These are phyloP conservation scores for Sindora glabra DNA, from an alignment of 306 rosid genomes.

Conservation along the genomic window DNA sequence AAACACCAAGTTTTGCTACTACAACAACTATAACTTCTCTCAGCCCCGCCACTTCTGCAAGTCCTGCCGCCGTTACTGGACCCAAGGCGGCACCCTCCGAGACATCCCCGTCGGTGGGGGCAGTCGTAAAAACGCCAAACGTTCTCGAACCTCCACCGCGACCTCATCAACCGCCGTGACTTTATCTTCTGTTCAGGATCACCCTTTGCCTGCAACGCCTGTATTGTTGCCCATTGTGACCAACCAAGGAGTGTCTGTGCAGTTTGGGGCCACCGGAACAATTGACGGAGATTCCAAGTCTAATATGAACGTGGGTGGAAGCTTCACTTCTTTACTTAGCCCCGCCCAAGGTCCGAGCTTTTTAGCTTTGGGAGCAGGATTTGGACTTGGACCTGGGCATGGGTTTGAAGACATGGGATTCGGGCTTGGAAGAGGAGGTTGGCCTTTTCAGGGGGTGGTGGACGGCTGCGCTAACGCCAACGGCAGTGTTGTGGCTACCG, in stretches of 20 bases:
- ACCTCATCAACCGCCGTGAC: not conserved
- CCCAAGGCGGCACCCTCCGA: constrained; percentile 94
- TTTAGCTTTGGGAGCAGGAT: constrained; percentile 69
- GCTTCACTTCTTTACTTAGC: constrained; percentile 68
- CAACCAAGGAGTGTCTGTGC: constrained; percentile 18
- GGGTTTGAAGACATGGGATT: constrained; percentile 69
- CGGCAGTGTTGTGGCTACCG: constrained; percentile 18
- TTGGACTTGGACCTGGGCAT: constrained; percentile 65
- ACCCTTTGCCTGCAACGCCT: constrained; percentile 18
- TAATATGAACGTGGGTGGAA: constrained; percentile 34
- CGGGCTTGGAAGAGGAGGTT: constrained; percentile 48
- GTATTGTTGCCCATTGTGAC: constrained; percentile 25
- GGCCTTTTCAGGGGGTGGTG: constrained; percentile 57
- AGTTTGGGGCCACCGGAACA: constrained; percentile 19
- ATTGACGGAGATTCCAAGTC: constrained; percentile 34
- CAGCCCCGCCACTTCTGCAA: constrained; percentile 99
- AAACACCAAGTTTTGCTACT: constrained; percentile 95
- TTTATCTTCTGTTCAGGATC: constrained; percentile 21
- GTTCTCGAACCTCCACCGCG: constrained; percentile 53
- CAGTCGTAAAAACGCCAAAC: constrained; percentile 78
- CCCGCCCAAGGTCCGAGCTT: constrained; percentile 60
- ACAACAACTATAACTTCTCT: constrained; percentile 94
- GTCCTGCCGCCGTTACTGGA: constrained; percentile 98
- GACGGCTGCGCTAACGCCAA: constrained; percentile 31
- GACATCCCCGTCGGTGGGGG: constrained; percentile 98